phyloP scores from a whole-genome alignment of 2,329 filamentous ascomycete genomes.

The Arthrobotrys pseudoclavata region DNA sequence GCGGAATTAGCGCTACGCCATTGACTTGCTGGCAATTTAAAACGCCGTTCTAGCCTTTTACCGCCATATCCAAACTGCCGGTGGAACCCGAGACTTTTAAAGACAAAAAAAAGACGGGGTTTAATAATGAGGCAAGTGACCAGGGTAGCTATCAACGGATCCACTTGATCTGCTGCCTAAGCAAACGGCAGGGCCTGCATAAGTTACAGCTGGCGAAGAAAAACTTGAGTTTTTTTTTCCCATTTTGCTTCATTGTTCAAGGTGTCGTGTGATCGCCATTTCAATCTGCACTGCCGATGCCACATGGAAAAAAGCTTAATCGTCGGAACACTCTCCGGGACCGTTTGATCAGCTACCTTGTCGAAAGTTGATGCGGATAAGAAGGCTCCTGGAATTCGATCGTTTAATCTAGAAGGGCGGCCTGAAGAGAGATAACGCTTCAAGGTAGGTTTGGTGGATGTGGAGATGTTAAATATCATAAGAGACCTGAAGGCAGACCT shows the following conservation, averaged over 20 bases:
- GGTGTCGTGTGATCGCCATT: conserved; percentile 25
- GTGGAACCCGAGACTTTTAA: conserved; percentile 23
- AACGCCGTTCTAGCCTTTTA: conserved; percentile 6
- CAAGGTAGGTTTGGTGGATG: background rate
- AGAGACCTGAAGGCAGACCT: background rate
- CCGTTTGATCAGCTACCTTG: background rate
- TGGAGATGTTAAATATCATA: conserved; percentile 5
- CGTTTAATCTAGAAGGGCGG: background rate
- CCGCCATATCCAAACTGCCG: conserved; percentile 1
- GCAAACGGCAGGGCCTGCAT: conserved; percentile 11
- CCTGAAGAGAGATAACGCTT: background rate
- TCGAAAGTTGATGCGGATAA: conserved; percentile 3
- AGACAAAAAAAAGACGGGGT: conserved; percentile 11
- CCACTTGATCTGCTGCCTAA: conserved; percentile 20
- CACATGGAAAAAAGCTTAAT: conserved; percentile 35
- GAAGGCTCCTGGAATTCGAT: conserved; percentile 10
- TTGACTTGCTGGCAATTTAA: background rate
- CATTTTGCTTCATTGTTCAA: conserved; percentile 28
- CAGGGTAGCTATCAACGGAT: background rate
- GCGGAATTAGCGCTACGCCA: conserved; percentile 11
- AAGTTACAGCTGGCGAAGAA: background rate
- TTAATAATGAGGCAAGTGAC: conserved; percentile 2
- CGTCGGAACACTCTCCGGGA: conserved; percentile 1
- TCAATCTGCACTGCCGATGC: background rate
- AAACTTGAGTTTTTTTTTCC: no score